Percentiles rank a stretch among this genome's conserved stretches.
phyloP scores from a whole-genome alignment of 495 filamentous ascomycete genomes.

The Friedmanniomyces simplex region DNA sequence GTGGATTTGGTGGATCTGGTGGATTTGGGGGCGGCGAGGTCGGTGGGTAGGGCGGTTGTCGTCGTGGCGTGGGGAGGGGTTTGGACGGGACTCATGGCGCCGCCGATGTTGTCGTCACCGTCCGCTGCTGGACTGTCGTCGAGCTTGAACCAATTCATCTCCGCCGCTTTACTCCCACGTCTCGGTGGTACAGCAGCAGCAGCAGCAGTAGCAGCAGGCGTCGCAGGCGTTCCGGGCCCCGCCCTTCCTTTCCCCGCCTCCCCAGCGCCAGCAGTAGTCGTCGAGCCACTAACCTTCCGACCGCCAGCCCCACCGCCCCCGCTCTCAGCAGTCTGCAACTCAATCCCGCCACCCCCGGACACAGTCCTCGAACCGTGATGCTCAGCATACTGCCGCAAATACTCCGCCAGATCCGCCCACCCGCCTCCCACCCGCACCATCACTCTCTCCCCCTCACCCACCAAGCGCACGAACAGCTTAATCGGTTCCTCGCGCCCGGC shows the following conservation, averaged over 20 bases:
- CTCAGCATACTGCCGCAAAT: constrained; percentile 81
- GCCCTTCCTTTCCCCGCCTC: not conserved
- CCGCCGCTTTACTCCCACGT: not conserved
- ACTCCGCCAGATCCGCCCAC: constrained; percentile 92
- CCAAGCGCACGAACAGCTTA: constrained; percentile 83
- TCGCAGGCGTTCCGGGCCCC: not conserved
- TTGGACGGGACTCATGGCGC: not conserved
- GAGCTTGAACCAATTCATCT: not conserved
- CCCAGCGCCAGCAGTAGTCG: not conserved
- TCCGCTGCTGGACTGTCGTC: not conserved
- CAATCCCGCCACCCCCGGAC: constrained; percentile 39
- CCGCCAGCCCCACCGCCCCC: not conserved
- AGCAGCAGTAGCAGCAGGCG: not conserved
- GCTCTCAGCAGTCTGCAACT: constrained; percentile 49
- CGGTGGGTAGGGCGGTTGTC: not conserved
- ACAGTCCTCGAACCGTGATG: constrained; percentile 66
- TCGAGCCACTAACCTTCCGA: constrained; percentile 9
- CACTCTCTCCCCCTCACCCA: constrained; percentile 87
- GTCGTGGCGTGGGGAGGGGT: not conserved
- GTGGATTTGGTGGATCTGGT: not conserved
- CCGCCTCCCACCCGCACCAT: constrained; percentile 97
- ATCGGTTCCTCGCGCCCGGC: constrained; percentile 72
- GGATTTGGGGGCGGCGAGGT: constrained; percentile 4
- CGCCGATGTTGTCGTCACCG: not conserved
- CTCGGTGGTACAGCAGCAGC: not conserved